Evolutionary conservation across 2,329 filamentous ascomycete species (phyloP).

Genomic region (Elsinoe perseae): DNA sequence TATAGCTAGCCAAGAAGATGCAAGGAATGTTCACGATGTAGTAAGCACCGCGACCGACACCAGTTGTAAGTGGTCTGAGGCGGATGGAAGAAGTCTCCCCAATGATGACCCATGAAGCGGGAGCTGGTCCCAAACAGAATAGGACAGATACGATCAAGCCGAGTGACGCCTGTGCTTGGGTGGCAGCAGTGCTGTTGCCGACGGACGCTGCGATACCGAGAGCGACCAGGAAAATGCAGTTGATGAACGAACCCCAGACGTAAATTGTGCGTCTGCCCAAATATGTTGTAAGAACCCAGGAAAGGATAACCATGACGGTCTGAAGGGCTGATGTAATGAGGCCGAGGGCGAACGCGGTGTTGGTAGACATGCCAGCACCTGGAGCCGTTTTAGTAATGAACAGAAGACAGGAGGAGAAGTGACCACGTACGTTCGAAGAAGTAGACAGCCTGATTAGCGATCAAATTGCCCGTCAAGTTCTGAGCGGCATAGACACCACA

Average conservation of each 20-base stretch:
- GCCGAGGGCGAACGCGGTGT: constrained; percentile 54
- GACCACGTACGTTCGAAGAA: constrained; percentile 44
- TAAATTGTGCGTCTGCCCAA: constrained; percentile 58
- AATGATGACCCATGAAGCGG: constrained; percentile 60
- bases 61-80: constrained; percentile 56
- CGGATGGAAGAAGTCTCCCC: constrained; percentile 59
- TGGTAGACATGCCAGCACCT: constrained; percentile 49
- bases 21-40: constrained; percentile 59
- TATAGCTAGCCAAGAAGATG: constrained; percentile 27
- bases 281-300: constrained; percentile 59
- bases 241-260: constrained; percentile 51
- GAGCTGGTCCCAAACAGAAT: constrained; percentile 46
- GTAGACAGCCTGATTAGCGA: constrained; percentile 56
- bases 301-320: constrained; percentile 55
- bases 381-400: constrained; percentile 23
- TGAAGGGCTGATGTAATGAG: constrained; percentile 59
- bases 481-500: constrained; percentile 53
- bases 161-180: constrained; percentile 52
- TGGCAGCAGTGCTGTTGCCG: constrained; percentile 32
- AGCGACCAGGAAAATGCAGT: constrained; percentile 46
- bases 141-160: constrained; percentile 45
- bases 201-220: constrained; percentile 55
- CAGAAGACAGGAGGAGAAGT: constrained; percentile 1
- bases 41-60: constrained; percentile 56
- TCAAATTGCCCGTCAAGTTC: constrained; percentile 54